A percentile compares a stretch with the other conserved stretches of the same genome.
Conservation (phyloP, 2,329 filamentous ascomycete species). For the Botrytis pseudocinerea region DNA sequence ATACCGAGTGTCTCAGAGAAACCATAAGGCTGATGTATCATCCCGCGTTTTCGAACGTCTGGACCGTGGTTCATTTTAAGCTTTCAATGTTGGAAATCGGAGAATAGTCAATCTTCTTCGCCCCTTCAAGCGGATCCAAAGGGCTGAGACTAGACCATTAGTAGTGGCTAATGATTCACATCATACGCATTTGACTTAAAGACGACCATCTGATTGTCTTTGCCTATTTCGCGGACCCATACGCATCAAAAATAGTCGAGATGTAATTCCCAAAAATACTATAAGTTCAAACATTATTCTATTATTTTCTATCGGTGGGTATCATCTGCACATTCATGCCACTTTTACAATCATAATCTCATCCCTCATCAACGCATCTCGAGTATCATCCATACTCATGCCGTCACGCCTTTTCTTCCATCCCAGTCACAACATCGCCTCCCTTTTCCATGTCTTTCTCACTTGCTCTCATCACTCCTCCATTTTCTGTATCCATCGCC, state of each 20-base stretch:
- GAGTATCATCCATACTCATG: background rate
- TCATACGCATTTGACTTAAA: background rate
- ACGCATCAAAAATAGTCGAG: background rate
- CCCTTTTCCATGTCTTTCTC: conserved; percentile 22
- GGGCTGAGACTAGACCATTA: background rate
- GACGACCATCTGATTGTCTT: background rate
- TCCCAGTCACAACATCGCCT: background rate
- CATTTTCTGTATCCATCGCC: conserved; percentile 23
- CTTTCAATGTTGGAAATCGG: background rate
- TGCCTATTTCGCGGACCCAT: background rate
- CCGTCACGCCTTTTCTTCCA: conserved; percentile 13
- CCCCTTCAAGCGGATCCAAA: background rate
- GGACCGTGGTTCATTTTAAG: background rate
- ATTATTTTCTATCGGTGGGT: conserved; percentile 3
- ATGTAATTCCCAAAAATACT: background rate
- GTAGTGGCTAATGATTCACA: background rate
- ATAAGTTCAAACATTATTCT: background rate
- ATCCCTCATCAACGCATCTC: background rate
- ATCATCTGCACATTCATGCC: background rate
- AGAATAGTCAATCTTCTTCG: background rate
- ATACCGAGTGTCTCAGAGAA: background rate
- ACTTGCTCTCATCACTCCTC: background rate
- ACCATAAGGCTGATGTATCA: background rate
- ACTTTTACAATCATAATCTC: background rate
- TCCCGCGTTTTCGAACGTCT: background rate